Evolutionary conservation across 345 rosid genomes (phyloP).

Genomic region (Euphorbia lathyris): DNA sequence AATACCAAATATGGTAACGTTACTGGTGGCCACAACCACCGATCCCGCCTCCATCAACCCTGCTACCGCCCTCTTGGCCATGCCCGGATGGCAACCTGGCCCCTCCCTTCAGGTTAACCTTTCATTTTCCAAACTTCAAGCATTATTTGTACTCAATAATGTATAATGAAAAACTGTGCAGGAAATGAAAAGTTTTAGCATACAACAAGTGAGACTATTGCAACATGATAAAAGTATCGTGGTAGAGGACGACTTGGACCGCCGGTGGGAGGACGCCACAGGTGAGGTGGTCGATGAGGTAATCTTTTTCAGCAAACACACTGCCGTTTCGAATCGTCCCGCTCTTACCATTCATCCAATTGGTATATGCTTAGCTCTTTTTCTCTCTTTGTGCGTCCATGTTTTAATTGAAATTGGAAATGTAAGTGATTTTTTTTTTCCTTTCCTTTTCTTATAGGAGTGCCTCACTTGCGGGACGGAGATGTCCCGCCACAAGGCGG

Average conservation of each 20-base stretch:
- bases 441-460: slow-evolving; percentile 38
- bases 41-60: slow-evolving; percentile 96
- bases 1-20: slow-evolving; percentile 55
- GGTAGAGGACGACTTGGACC: slow-evolving; percentile 72
- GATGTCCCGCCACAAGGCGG: slow-evolving; percentile 89
- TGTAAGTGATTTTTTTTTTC: not conserved
- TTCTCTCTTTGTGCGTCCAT: not conserved
- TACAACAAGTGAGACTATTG: slow-evolving; percentile 56
- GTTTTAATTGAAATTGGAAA: not conserved
- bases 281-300: slow-evolving; percentile 79
- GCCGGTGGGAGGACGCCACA: slow-evolving; percentile 78
- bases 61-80: slow-evolving; percentile 62
- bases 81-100: slow-evolving; percentile 62
- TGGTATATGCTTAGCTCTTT: slow-evolving; percentile 35
- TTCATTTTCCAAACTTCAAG: not conserved
- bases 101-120: slow-evolving; percentile 46
- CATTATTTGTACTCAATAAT: not conserved
- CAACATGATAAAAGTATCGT: slow-evolving; percentile 64
- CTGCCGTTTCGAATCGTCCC: slow-evolving; percentile 89
- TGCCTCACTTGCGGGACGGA: slow-evolving; percentile 78
- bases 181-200: slow-evolving; percentile 56
- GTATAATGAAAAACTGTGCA: slow-evolving; percentile 7
- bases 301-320: slow-evolving; percentile 86
- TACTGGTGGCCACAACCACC: slow-evolving; percentile 66
- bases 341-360: slow-evolving; percentile 88